Percentiles rank a stretch among this genome's conserved stretches.
These are phyloP conservation scores for Cladobotryum mycophilum DNA, from an alignment of 2,329 filamentous ascomycete genomes.

Conservation along the genomic window DNA sequence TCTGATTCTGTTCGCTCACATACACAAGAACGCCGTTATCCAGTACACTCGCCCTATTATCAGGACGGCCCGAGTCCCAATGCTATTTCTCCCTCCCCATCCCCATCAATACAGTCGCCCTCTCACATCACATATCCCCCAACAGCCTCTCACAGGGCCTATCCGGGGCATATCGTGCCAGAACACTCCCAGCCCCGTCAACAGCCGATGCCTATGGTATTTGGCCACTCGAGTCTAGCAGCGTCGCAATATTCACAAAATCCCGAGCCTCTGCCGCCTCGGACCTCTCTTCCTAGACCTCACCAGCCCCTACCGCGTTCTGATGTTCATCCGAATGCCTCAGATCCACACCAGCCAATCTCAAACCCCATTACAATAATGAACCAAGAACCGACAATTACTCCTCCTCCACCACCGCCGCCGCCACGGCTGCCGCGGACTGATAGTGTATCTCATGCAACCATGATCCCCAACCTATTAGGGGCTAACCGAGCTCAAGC, in stretches of 20 bases:
- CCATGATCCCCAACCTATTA: slow-evolving; percentile 22
- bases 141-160: neutral
- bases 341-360: neutral
- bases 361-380: neutral
- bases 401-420: neutral
- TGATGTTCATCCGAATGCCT: neutral
- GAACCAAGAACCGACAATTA: slow-evolving; percentile 1
- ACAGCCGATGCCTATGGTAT: neutral
- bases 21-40: slow-evolving; percentile 11
- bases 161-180: neutral
- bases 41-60: neutral
- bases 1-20: slow-evolving; percentile 8
- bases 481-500: slow-evolving; percentile 14
- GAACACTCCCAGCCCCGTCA: slow-evolving; percentile 1
- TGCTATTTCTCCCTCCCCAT: neutral
- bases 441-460: neutral
- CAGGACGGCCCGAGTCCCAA: neutral
- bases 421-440: neutral
- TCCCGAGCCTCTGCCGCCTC: neutral
- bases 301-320: neutral
- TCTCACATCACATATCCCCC: neutral
- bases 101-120: neutral
- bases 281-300: neutral
- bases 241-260: neutral
- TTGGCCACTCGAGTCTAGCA: slow-evolving; percentile 1